phyloP scores from a whole-genome alignment of 2,329 filamentous ascomycete genomes.

The Botrytis elliptica region DNA sequence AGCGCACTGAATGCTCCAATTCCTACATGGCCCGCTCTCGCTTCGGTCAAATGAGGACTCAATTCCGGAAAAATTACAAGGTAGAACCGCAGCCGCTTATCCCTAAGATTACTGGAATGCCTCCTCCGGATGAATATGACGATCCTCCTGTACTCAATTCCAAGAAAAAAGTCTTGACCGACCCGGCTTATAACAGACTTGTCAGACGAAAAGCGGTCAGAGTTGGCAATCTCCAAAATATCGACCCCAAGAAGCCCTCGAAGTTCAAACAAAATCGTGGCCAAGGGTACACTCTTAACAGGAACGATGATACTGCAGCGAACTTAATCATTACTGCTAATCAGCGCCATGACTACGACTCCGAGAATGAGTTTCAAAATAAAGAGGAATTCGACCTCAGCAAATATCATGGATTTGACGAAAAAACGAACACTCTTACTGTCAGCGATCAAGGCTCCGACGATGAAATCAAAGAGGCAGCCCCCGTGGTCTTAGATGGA shows the following conservation, averaged over 20 bases:
- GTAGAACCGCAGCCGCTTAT: neutral
- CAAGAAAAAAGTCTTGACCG: neutral
- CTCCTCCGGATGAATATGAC: neutral
- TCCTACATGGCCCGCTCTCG: conserved; percentile 48
- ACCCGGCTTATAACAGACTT: conserved; percentile 21
- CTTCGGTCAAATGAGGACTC: conserved; percentile 51
- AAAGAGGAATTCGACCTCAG: neutral
- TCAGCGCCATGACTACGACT: neutral
- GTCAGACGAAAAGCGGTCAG: neutral
- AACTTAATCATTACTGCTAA: neutral
- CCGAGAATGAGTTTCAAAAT: conserved; percentile 13
- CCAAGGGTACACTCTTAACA: neutral
- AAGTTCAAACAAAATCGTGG: neutral
- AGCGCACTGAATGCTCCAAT: conserved; percentile 46
- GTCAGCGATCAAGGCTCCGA: conserved; percentile 2
- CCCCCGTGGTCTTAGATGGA: neutral
- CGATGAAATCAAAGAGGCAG: neutral
- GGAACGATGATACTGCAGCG: neutral
- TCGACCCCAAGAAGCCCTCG: neutral
- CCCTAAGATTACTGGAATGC: neutral
- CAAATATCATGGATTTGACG: neutral
- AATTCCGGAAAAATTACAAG: conserved; percentile 40
- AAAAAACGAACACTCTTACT: neutral
- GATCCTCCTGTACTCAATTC: neutral
- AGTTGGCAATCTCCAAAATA: neutral